phyloP scores from a whole-genome alignment of 1,284 basidiomycete species.

The Mycosarcoma maydis region DNA sequence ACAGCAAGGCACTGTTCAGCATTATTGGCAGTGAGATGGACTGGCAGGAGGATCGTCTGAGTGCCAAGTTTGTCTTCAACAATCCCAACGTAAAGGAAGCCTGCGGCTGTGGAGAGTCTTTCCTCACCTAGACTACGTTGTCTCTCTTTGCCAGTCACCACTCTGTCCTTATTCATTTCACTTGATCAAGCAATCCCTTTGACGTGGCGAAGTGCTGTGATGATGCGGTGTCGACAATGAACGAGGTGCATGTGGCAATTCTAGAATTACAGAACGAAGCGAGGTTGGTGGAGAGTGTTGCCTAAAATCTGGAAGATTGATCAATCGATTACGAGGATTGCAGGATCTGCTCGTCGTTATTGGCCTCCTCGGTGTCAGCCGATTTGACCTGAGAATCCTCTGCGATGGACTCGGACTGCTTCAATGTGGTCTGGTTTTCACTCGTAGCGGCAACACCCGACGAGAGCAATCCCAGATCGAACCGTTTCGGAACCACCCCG shows the following conservation, averaged over 20 bases:
- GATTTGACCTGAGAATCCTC: too few species aligned
- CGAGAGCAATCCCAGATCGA: constrained; percentile 38
- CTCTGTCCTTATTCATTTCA: too few species aligned
- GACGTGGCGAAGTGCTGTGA: not conserved
- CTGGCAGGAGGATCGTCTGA: constrained; percentile 78
- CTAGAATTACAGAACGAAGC: constrained; percentile 5
- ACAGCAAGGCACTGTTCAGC: constrained; percentile 95
- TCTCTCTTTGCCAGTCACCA: too few species aligned
- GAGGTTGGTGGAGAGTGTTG: too few species aligned
- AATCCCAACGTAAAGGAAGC: constrained; percentile 79
- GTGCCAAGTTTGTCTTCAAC: constrained; percentile 88
- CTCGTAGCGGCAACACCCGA: not conserved
- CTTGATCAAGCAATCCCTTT: not conserved
- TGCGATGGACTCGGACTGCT: not conserved
- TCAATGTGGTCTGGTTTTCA: not conserved
- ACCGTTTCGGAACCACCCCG: constrained; percentile 40
- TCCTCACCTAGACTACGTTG: constrained; percentile 69
- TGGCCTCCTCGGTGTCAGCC: not conserved
- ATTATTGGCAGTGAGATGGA: constrained; percentile 99
- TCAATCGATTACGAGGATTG: too few species aligned
- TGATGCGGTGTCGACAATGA: not conserved
- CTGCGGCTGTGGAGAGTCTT: constrained; percentile 89
- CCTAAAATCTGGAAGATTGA: too few species aligned
- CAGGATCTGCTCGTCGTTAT: not conserved
- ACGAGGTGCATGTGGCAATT: constrained; percentile 5